Percentiles rank a stretch among this genome's conserved stretches.
These are phyloP conservation scores for Pseudogymnoascus sp. DNA, from an alignment of 2,329 filamentous ascomycete species.

Conservation along the genomic window DNA sequence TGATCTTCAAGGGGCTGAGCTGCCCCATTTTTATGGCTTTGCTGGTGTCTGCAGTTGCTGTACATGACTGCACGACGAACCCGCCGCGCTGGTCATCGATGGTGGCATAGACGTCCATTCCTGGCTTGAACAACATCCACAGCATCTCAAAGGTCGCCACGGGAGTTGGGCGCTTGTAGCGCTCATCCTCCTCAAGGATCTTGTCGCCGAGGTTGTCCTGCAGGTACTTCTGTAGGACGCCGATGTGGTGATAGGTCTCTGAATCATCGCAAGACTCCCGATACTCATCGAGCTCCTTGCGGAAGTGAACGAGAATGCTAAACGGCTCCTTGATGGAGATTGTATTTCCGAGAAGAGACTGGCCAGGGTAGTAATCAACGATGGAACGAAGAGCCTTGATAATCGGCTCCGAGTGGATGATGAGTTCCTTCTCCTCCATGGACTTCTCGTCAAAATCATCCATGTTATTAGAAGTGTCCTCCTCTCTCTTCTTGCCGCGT, in stretches of 20 bases:
- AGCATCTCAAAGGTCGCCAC: constrained; percentile 22
- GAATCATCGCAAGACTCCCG: constrained; percentile 19
- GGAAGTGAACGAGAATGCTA: constrained; percentile 29
- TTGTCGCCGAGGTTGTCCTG: constrained; percentile 20
- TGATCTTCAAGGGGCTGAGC: constrained; percentile 19
- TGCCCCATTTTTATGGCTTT: constrained; percentile 15
- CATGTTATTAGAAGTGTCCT: constrained; percentile 16
- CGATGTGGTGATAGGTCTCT: constrained; percentile 19
- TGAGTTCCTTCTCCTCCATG: constrained; percentile 22
- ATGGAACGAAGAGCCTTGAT: constrained; percentile 21
- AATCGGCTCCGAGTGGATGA: constrained; percentile 20
- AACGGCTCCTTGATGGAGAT: constrained; percentile 29
- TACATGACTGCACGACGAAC: constrained; percentile 18
- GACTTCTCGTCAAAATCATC: constrained; percentile 20
- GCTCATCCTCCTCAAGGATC: constrained; percentile 18
- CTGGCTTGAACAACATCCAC: constrained; percentile 23
- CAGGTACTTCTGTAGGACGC: constrained; percentile 15
- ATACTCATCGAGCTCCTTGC: constrained; percentile 21
- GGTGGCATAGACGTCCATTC: constrained; percentile 20
- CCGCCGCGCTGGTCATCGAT: constrained; percentile 19
- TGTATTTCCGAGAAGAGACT: constrained; percentile 19
- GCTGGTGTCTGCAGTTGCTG: not conserved
- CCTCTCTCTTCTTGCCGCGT: constrained; percentile 13
- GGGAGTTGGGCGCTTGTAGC: constrained; percentile 15
- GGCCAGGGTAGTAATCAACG: constrained; percentile 21